phyloP scores from a whole-genome alignment of 2,329 filamentous ascomycete species.

The Paramyrothecium roridum region DNA sequence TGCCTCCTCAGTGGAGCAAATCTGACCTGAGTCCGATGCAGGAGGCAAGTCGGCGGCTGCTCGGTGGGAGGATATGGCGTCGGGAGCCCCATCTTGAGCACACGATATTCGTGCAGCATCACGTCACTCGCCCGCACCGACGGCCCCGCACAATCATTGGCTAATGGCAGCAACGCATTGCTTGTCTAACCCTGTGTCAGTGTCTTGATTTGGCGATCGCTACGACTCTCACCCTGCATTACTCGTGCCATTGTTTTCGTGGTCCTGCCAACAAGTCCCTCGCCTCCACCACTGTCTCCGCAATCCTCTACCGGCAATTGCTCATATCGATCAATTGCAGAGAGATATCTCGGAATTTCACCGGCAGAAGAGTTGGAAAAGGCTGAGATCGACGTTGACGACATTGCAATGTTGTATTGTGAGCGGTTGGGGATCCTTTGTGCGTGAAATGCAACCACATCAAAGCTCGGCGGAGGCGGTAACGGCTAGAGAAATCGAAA shows the following conservation, averaged over 20 bases:
- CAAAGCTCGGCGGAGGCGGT: no score
- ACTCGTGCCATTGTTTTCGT: not conserved
- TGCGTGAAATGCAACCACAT: not conserved
- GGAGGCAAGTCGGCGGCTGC: no score
- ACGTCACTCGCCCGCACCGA: not conserved
- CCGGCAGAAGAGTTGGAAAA: no score
- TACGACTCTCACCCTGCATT: not conserved
- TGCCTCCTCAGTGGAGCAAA: no score
- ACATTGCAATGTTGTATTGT: not conserved
- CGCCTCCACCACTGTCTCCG: not conserved
- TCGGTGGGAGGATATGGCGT: no score
- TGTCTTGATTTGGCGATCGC: not conserved
- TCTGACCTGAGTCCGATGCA: no score
- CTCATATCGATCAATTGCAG: not conserved
- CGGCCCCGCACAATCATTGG: not conserved
- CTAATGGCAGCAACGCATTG: not conserved
- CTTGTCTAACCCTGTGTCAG: not conserved
- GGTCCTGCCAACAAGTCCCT: not conserved
- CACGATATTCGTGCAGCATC: not conserved
- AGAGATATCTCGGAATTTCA: no score
- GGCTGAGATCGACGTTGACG: not conserved
- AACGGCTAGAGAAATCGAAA: no score
- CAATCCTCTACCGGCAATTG: not conserved
- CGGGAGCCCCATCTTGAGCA: not conserved
- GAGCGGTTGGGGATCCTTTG: not conserved